Conservation (phyloP, 176 grass and related monocot genomes). For the Oryza punctata region DNA sequence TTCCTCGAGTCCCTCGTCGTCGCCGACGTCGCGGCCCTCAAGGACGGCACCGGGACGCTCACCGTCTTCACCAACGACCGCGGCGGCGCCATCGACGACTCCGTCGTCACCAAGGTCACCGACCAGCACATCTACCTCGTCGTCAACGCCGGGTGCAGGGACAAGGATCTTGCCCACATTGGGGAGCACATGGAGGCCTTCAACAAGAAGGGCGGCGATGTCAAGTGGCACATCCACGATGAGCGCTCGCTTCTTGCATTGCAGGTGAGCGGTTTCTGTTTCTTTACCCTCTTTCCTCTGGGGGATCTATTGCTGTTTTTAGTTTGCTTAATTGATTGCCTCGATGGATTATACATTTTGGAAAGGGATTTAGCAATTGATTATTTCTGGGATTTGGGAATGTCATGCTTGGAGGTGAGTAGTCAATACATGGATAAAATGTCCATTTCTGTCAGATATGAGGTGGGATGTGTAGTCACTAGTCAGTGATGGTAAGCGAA, state of each 20-base stretch:
- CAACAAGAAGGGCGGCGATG: conserved; percentile 73
- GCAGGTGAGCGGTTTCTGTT: conserved; percentile 55
- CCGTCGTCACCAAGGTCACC: conserved; percentile 71
- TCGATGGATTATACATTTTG: neutral
- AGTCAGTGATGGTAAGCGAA: neutral
- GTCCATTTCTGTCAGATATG: neutral
- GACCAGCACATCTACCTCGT: conserved; percentile 92
- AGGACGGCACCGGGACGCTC: conserved; percentile 70
- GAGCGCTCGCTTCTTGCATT: conserved; percentile 90
- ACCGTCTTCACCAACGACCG: conserved; percentile 89
- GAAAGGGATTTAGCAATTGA: neutral
- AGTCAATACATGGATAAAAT: neutral
- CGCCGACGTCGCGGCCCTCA: conserved; percentile 71
- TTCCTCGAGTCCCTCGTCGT: conserved; percentile 94
- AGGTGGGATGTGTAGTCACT: neutral
- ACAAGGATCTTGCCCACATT: conserved; percentile 93
- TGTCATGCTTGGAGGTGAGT: neutral
- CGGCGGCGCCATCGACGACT: conserved; percentile 91
- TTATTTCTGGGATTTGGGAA: conserved; percentile 6
- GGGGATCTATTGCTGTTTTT: neutral
- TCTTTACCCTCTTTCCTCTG: neutral
- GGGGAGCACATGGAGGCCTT: conserved; percentile 82
- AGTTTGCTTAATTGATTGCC: neutral
- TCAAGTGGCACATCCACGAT: conserved; percentile 92
- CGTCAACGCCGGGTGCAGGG: conserved; percentile 94